These are phyloP conservation scores for Cairneyella variabilis DNA, from an alignment of 495 filamentous ascomycete species.

Conservation along the genomic window DNA sequence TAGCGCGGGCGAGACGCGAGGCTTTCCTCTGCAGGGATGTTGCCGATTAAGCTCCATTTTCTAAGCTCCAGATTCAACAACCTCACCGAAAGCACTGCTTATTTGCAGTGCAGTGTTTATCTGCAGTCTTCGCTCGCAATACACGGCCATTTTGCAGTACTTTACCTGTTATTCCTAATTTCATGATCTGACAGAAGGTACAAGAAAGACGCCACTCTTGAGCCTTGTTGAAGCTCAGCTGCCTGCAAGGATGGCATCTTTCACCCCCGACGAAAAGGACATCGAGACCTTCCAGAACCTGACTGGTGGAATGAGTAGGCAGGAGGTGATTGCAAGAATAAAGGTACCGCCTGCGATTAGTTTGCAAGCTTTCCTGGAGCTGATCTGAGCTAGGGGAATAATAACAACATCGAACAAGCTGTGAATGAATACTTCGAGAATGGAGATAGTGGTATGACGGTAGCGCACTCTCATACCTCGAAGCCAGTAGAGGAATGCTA, in stretches of 20 bases:
- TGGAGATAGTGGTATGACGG: constrained; percentile 28
- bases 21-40: no score
- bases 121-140: no score
- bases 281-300: constrained; percentile 27
- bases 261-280: constrained; percentile 28
- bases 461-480: constrained; percentile 15
- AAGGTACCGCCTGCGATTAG: constrained; percentile 30
- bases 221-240: background rate
- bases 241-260: constrained; percentile 28
- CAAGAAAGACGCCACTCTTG: background rate
- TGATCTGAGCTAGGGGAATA: constrained; percentile 31
- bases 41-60: no score
- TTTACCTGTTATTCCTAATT: background rate
- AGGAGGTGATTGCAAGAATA: constrained; percentile 33
- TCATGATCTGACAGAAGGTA: constrained; percentile 1
- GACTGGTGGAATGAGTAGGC: constrained; percentile 26
- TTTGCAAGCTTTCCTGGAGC: background rate
- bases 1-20: no score
- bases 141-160: no score
- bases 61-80: no score
- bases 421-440: constrained; percentile 43
- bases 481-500: background rate
- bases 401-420: constrained; percentile 39
- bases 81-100: no score
- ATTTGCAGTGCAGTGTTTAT: no score